Conservation (phyloP, 768 basidiomycete species). For the Collybiopsis luxurians region DNA sequence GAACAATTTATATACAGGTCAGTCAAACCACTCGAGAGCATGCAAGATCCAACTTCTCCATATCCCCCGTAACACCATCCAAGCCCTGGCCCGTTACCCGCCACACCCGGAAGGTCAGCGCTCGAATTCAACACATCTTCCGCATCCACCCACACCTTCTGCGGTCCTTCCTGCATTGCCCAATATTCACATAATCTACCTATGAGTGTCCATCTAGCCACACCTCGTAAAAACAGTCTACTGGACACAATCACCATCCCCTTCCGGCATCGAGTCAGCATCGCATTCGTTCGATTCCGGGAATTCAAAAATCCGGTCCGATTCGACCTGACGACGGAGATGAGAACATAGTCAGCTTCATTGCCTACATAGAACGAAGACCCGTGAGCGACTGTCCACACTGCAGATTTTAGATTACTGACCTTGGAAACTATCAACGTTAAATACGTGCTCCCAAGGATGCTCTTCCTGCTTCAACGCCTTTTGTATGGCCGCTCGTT, state of each 20-base stretch:
- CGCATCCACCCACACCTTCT: slow-evolving; percentile 30
- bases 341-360: slow-evolving; percentile 46
- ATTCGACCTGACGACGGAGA: slow-evolving; percentile 47
- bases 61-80: too few relatives aligned
- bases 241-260: slow-evolving; percentile 49
- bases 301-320: slow-evolving; percentile 45
- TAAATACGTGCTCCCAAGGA: slow-evolving; percentile 44
- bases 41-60: too few relatives aligned
- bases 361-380: slow-evolving; percentile 42
- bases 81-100: too few relatives aligned
- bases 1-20: too few relatives aligned
- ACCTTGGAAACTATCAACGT: slow-evolving; percentile 59
- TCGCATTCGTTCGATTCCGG: slow-evolving; percentile 47
- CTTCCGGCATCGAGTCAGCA: slow-evolving; percentile 45
- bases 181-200: slow-evolving; percentile 31
- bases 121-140: slow-evolving; percentile 21
- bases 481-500: slow-evolving; percentile 40
- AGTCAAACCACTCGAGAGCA: too few relatives aligned
- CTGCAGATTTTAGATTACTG: too few relatives aligned
- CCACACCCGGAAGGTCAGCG: slow-evolving; percentile 30
- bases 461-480: slow-evolving; percentile 28
- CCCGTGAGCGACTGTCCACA: too few relatives aligned
- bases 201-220: slow-evolving; percentile 38
- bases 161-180: slow-evolving; percentile 6
- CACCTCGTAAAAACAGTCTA: slow-evolving; percentile 33